Percentiles rank a stretch among this genome's conserved stretches.
Evolutionary conservation across 2,329 filamentous ascomycete genomes (phyloP).

Genomic region (Pestalotiopsis sp.): DNA sequence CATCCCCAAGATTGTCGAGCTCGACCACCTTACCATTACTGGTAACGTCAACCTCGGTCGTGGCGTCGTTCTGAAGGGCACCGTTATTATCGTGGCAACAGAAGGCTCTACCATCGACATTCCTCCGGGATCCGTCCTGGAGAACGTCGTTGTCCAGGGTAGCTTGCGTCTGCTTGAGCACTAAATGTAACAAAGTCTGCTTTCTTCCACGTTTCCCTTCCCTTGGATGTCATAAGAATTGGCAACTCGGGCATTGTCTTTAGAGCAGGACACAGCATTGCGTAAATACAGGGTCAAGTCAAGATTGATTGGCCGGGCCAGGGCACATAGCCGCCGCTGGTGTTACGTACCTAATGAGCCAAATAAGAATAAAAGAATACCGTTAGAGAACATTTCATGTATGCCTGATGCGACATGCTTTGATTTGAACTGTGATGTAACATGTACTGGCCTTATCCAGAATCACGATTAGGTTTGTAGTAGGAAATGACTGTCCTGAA

Average conservation of each 20-base stretch:
- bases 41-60: constrained; percentile 96
- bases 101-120: constrained; percentile 98
- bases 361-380: constrained; percentile 5
- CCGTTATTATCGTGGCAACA: constrained; percentile 97
- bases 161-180: constrained; percentile 78
- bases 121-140: constrained; percentile 92
- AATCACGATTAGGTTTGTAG: neutral
- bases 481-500: neutral
- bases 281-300: constrained; percentile 9
- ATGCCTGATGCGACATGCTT: neutral
- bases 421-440: neutral
- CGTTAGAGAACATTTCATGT: neutral
- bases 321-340: neutral
- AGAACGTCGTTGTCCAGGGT: constrained; percentile 99
- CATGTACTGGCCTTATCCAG: neutral
- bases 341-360: constrained; percentile 12
- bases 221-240: neutral
- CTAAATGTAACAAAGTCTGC: constrained; percentile 37
- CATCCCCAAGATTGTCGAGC: constrained; percentile 88
- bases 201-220: constrained; percentile 1
- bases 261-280: constrained; percentile 9
- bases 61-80: constrained; percentile 94
- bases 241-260: neutral
- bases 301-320: neutral
- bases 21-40: constrained; percentile 95